These are phyloP conservation scores for Colletotrichum tropicicola DNA, from an alignment of 2,329 filamentous ascomycete species.

Conservation along the genomic window DNA sequence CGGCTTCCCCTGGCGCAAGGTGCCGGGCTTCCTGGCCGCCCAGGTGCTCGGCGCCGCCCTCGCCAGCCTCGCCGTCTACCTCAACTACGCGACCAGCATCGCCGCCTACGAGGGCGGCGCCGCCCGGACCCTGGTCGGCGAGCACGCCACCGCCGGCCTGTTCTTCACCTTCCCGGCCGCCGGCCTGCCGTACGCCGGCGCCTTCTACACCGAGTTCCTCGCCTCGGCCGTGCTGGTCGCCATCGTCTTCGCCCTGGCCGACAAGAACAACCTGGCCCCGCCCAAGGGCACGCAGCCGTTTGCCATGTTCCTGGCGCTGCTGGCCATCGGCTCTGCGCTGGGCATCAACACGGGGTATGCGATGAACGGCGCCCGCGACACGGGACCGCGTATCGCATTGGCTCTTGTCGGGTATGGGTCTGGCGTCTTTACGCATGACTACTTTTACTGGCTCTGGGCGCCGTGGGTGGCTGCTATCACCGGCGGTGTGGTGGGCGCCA, in stretches of 20 bases:
- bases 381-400: slow-evolving; percentile 43
- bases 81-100: slow-evolving; percentile 33
- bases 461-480: slow-evolving; percentile 37
- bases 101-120: slow-evolving; percentile 42
- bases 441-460: slow-evolving; percentile 43
- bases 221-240: slow-evolving; percentile 46
- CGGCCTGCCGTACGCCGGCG: slow-evolving; percentile 41
- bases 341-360: slow-evolving; percentile 47
- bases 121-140: slow-evolving; percentile 40
- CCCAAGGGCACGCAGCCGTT: slow-evolving; percentile 47
- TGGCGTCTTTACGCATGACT: slow-evolving; percentile 37
- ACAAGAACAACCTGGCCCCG: slow-evolving; percentile 47
- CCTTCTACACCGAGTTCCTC: slow-evolving; percentile 45
- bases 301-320: slow-evolving; percentile 44
- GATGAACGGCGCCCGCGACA: slow-evolving; percentile 47
- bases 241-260: slow-evolving; percentile 45
- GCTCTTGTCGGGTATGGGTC: slow-evolving; percentile 41
- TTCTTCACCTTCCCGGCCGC: slow-evolving; percentile 38
- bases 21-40: slow-evolving; percentile 38
- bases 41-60: slow-evolving; percentile 37
- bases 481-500: slow-evolving; percentile 39
- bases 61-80: slow-evolving; percentile 36
- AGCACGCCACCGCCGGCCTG: slow-evolving; percentile 39
- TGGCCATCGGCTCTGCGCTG: slow-evolving; percentile 45
- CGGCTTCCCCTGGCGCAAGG: slow-evolving; percentile 46